phyloP scores from a whole-genome alignment of 108 stramenopile species.

The Pseudonitzschia pungens region DNA sequence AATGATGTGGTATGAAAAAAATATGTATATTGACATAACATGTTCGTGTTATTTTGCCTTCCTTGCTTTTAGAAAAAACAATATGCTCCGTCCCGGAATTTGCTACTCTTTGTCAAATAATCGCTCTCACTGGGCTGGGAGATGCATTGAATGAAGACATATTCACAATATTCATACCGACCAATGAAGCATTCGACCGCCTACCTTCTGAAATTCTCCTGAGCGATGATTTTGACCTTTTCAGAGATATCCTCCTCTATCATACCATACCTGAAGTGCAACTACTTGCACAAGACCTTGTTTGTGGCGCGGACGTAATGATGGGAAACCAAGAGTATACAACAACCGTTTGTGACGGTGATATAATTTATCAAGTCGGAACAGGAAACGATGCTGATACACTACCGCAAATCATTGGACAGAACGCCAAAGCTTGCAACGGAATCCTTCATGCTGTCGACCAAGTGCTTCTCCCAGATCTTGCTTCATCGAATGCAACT shows the following conservation, averaged over 20 bases:
- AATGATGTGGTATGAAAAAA: not conserved
- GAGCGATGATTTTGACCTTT: conserved; percentile 8
- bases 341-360: conserved; percentile 14
- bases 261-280: conserved; percentile 15
- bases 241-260: conserved; percentile 29
- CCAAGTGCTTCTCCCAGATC: conserved; percentile 20
- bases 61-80: not conserved
- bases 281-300: conserved; percentile 6
- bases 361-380: conserved; percentile 18
- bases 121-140: conserved; percentile 37
- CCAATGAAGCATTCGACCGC: conserved; percentile 45
- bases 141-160: conserved; percentile 37
- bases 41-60: not conserved
- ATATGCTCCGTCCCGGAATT: conserved; percentile 32
- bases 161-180: conserved; percentile 48
- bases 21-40: not conserved
- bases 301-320: conserved; percentile 33
- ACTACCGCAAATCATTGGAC: conserved; percentile 10
- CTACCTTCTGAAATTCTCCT: not conserved
- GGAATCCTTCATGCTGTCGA: conserved; percentile 52
- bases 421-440: conserved; percentile 40
- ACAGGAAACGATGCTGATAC: conserved; percentile 14
- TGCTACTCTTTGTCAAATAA: conserved; percentile 38
- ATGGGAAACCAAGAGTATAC: conserved; percentile 37
- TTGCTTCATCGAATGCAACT: not conserved